Evolutionary conservation across 2,329 filamentous ascomycete species (phyloP).

Genomic region (Chalaropsis thielavioides): DNA sequence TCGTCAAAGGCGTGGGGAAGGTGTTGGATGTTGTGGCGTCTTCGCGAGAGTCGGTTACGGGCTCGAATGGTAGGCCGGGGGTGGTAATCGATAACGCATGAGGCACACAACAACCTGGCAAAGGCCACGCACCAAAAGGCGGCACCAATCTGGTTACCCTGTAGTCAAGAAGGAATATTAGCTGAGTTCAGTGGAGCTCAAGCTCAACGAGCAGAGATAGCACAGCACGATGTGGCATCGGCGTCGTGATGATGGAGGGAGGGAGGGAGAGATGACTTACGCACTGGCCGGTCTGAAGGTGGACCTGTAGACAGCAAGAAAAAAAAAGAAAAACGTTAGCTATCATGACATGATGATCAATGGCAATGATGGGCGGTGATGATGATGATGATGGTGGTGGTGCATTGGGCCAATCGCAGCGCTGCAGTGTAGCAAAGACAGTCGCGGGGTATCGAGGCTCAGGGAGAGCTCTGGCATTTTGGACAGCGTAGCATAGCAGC

Average conservation of each 20-base stretch:
- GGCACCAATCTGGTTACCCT: slow-evolving; percentile 99
- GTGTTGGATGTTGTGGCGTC: not conserved
- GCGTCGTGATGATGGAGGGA: not conserved
- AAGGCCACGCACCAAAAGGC: slow-evolving; percentile 71
- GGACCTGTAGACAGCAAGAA: slow-evolving; percentile 57
- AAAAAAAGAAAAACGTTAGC: slow-evolving; percentile 20
- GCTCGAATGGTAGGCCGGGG: not conserved
- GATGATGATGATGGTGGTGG: not conserved
- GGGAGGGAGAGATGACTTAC: slow-evolving; percentile 38
- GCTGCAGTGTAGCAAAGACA: slow-evolving; percentile 26
- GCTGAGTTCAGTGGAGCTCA: slow-evolving; percentile 17
- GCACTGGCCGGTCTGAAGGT: slow-evolving; percentile 99
- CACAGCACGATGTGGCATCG: slow-evolving; percentile 14
- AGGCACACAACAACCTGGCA: not conserved
- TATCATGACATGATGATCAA: not conserved
- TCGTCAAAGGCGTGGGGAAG: not conserved
- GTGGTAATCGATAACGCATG: not conserved
- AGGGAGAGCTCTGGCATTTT: slow-evolving; percentile 5
- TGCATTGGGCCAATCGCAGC: slow-evolving; percentile 6
- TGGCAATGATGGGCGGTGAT: slow-evolving; percentile 9
- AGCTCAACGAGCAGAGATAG: not conserved
- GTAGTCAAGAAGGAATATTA: slow-evolving; percentile 26
- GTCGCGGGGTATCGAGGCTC: slow-evolving; percentile 22
- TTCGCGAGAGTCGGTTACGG: not conserved
- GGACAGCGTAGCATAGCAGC: not conserved